phyloP scores from a whole-genome alignment of 495 filamentous ascomycete species.

The Cladorrhinum samala region DNA sequence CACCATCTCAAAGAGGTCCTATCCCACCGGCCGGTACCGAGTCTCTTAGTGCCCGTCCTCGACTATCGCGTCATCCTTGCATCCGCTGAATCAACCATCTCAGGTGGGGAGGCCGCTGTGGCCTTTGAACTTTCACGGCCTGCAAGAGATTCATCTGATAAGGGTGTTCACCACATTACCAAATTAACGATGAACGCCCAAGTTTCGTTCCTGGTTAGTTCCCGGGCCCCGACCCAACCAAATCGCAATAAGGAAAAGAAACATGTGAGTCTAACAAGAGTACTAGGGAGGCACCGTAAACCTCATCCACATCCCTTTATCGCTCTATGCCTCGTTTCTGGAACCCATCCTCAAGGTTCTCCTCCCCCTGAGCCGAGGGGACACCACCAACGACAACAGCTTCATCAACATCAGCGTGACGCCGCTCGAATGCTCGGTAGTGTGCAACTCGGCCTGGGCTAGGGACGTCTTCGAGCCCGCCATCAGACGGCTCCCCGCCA shows the following conservation, averaged over 20 bases:
- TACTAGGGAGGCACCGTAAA: conserved; percentile 81
- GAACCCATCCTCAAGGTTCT: conserved; percentile 81
- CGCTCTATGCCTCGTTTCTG: conserved; percentile 73
- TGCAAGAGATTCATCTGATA: too few relatives aligned
- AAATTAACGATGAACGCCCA: conserved; percentile 45
- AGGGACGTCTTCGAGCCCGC: conserved; percentile 67
- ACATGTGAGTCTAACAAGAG: too few relatives aligned
- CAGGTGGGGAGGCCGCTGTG: too few relatives aligned
- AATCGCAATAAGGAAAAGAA: too few relatives aligned
- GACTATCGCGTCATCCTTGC: too few relatives aligned
- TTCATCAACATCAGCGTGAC: conserved; percentile 94
- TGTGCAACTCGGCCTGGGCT: conserved; percentile 70
- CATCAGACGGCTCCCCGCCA: conserved; percentile 46
- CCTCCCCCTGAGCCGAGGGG: conserved; percentile 48
- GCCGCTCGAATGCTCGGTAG: conserved; percentile 86
- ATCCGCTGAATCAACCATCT: too few relatives aligned
- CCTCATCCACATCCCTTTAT: conserved; percentile 84
- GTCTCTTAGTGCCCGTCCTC: too few relatives aligned
- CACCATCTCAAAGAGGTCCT: too few relatives aligned
- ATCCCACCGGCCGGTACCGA: too few relatives aligned
- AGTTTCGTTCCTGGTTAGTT: conserved; percentile 51
- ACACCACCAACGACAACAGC: conserved; percentile 46
- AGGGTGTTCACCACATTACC: background rate
- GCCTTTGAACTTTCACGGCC: too few relatives aligned
- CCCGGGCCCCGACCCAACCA: too few relatives aligned